These are phyloP conservation scores for Solanum chiquidenum DNA, from an alignment of 257 asterid species.

Conservation along the genomic window DNA sequence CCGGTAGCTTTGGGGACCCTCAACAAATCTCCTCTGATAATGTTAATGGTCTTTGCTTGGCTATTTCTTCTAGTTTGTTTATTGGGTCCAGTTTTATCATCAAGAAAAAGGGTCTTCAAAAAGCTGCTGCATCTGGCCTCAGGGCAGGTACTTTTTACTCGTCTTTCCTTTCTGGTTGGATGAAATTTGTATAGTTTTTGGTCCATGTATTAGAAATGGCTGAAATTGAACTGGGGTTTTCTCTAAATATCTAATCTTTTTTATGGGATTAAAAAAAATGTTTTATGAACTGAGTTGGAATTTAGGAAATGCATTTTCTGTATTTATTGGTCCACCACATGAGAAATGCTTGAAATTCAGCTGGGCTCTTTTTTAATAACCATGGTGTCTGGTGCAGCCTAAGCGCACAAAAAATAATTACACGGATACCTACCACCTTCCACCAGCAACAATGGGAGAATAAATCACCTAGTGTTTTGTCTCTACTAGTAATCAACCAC, in stretches of 20 bases:
- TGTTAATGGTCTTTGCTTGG: slow-evolving; percentile 62
- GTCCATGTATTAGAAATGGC: not conserved
- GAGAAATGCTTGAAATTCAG: not conserved
- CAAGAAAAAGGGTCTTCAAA: slow-evolving; percentile 82
- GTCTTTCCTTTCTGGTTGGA: not conserved
- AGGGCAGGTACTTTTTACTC: slow-evolving; percentile 49
- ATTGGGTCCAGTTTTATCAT: slow-evolving; percentile 81
- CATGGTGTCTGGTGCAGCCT: not conserved
- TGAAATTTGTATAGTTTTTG: not conserved
- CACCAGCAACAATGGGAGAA: not conserved
- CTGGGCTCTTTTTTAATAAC: not conserved
- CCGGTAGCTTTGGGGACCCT: slow-evolving; percentile 1
- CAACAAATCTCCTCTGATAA: slow-evolving; percentile 72
- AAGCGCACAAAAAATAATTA: not conserved
- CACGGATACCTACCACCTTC: not conserved
- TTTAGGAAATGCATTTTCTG: not conserved
- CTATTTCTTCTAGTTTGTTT: slow-evolving; percentile 68
- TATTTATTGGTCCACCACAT: not conserved
- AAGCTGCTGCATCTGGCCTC: slow-evolving; percentile 72
- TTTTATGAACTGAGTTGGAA: not conserved
- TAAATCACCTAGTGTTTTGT: not conserved
- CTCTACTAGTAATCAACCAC: not conserved
- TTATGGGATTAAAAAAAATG: not conserved
- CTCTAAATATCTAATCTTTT: not conserved
- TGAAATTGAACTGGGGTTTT: not conserved